Evolutionary conservation across 2,329 filamentous ascomycete genomes (phyloP), one percentile per base, ranked within the genome.

Genomic region (Xylariaceae sp.): DNA sequence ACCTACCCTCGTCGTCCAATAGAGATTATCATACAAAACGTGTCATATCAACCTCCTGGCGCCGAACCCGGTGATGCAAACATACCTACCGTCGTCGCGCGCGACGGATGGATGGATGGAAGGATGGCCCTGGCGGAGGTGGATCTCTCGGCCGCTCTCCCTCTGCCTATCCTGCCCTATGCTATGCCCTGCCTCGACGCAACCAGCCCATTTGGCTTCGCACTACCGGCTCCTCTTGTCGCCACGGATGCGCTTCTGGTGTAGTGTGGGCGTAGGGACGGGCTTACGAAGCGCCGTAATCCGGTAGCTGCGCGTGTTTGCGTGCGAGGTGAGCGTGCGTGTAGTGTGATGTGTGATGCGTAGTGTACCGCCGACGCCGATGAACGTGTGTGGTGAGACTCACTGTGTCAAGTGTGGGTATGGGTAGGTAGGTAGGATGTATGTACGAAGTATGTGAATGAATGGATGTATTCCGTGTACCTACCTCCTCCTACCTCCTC

Each of bases 21-120:
- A 18, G 44, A 53, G 5, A 63, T 63, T 59, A 61, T 51, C 49
- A 54, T 60, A 62, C 48, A 41, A 59, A 55, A 60, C 59, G 51
- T 45, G 62, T 64, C 62, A 64, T 59, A 58, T 56, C 55, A 62
- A 60, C 18, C 47, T 49, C 47, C 15, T 23, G 47, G 47, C 62
- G 57, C 60, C 62, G 62, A 64, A 58, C 10, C 50, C 59, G 59
- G 41, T 45, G 41, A 45, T 45, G 41, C 41, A 45, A 45, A 45
- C 41, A 45, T 15, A 13, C 13, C 41, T 11, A 45, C 13, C 11
- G 13, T 6, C 5, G 11, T 41, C 11, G 8, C 11, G 8, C 9
- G 37, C 11, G 41, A n/a, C 5, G 13, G n/a, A n/a, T 13, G 41
- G 41, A 6, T 13, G n/a, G 41, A n/a, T n/a, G 41, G 13, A 45